Evolutionary conservation across 2,329 filamentous ascomycete genomes (phyloP).

Genomic region (Nemania abortiva): DNA sequence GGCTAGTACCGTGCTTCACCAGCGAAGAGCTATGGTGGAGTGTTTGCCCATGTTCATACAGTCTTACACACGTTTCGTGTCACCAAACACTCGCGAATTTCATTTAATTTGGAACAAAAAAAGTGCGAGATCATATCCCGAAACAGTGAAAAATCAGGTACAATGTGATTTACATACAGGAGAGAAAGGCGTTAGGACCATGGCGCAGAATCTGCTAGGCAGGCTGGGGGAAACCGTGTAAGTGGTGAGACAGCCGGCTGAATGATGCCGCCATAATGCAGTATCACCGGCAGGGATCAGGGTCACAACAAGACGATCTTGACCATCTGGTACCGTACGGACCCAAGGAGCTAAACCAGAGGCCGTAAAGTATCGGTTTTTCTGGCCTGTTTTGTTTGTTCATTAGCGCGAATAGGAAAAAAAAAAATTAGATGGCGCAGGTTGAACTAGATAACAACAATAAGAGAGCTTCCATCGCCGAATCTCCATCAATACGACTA

Average conservation of each 20-base stretch:
- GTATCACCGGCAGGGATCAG: slow-evolving; percentile 25
- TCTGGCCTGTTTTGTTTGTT: slow-evolving; percentile 12
- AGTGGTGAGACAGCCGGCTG: slow-evolving; percentile 20
- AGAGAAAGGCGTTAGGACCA: neutral
- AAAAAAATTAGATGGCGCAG: neutral
- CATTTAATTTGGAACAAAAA: neutral
- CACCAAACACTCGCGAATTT: neutral
- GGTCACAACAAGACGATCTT: slow-evolving; percentile 5
- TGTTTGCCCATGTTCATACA: neutral
- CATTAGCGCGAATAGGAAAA: slow-evolving; percentile 19
- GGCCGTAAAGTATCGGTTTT: neutral
- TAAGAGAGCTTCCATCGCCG: neutral
- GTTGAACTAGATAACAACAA: slow-evolving; percentile 7
- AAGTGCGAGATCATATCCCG: neutral
- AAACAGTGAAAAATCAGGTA: neutral
- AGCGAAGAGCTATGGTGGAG: slow-evolving; percentile 5
- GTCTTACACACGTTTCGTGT: neutral
- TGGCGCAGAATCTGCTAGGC: neutral
- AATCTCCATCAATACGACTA: neutral
- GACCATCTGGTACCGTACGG: neutral
- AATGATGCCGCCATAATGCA: slow-evolving; percentile 11
- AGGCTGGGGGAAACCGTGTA: slow-evolving; percentile 1
- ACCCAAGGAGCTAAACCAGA: slow-evolving; percentile 8
- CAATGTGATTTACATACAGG: neutral
- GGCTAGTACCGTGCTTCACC: neutral